Base-by-base conservation (phyloP, 164 flowering plant species). In the Litsea cubeba region DNA sequence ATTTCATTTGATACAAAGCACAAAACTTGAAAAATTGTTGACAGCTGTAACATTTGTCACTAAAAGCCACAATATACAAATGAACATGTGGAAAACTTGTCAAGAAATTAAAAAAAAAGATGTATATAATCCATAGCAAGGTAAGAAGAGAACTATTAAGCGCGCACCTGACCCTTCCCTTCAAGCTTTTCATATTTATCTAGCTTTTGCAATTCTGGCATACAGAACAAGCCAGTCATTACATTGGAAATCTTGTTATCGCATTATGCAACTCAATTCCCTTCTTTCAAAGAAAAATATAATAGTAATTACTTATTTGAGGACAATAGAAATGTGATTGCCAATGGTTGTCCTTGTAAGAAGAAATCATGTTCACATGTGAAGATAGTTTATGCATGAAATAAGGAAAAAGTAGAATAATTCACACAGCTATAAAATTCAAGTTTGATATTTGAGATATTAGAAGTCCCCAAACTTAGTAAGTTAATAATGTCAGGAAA, bases 131-230 rank as follows among this genome's bases (percentile, higher is more conserved):
- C 8, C 63, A 51, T 12, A 70, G 3, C 11, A 17, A 70, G 24
- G 24, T 20, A 51, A 70, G 35, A 50, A 14, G 20, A 50, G 3
- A 51, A 22, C 35, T 2, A 51, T 7, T 25, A 50, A 65, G 24
- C n/a, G 15, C 73, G 54, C 79, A 86, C 88, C 86, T 82, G 69
- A 76, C 17, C 2, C 70, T 81, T 76, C 73, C 79, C 66, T 75
- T 86, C 88, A 77, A 86, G 83, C 77, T 86, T 85, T 73, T 86
- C 91, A 76, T 85, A 80, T 22, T 77, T 5, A 75, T 86, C 88
- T 28, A 88, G 30, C 76, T 78, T 84, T 50, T 77, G 6, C 72
- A 76, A 79, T 3, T 72, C 91, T 88, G 83, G 66, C 20, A 71
- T 65, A 50, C n/a, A 72, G 67, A 73, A 49, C 23, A 5, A 26